Evolutionary conservation across 1,139 yeast species (phyloP).

Genomic region (Pneumocystis wakefieldiae): DNA sequence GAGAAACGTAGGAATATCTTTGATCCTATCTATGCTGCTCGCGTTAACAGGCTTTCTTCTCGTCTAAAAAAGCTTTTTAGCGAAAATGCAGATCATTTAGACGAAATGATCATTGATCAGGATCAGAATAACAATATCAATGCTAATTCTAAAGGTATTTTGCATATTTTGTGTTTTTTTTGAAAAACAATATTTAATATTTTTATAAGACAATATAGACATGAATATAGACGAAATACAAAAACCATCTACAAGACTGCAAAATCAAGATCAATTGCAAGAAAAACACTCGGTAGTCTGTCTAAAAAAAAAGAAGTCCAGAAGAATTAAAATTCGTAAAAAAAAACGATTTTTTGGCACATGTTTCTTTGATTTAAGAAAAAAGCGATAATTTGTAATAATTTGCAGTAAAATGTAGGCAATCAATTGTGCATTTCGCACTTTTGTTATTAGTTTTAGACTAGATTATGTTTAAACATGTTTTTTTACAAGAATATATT

Average conservation of each 20-base stretch:
- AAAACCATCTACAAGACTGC: neutral
- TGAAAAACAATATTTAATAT: neutral
- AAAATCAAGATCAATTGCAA: too few relatives aligned
- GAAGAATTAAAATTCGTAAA: neutral
- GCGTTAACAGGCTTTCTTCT: neutral
- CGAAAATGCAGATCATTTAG: neutral
- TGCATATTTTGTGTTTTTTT: neutral
- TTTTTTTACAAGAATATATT: neutral
- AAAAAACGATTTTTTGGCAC: neutral
- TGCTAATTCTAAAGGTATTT: neutral
- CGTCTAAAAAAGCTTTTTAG: neutral
- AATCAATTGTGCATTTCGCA: neutral
- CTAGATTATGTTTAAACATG: neutral
- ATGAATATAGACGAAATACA: neutral
- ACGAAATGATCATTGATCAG: neutral
- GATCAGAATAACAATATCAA: neutral
- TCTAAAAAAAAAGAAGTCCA: neutral
- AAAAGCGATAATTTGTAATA: neutral
- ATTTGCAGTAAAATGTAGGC: neutral
- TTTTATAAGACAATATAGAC: neutral
- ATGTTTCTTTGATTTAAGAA: neutral
- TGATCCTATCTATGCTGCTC: neutral
- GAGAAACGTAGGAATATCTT: slow-evolving; percentile 3
- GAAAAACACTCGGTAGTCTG: neutral
- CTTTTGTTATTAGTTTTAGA: neutral